Percentiles rank a stretch among this genome's conserved stretches.
phyloP scores from a whole-genome alignment of 2,329 filamentous ascomycete species.

The Pseudogymnoascus sp. region DNA sequence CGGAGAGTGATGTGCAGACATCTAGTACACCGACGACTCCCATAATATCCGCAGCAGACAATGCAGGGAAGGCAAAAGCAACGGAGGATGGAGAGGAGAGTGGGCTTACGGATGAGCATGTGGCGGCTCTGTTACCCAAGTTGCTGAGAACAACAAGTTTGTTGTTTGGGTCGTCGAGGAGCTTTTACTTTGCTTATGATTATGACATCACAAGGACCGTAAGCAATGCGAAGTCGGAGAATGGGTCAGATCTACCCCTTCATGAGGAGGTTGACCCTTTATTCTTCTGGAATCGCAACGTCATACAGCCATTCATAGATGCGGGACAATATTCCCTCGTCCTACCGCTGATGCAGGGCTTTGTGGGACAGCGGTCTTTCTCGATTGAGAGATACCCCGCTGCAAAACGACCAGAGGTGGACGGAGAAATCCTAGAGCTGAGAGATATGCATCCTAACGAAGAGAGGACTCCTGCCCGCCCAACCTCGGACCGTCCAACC shows the following conservation, averaged over 20 bases:
- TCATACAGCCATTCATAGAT: constrained; percentile 66
- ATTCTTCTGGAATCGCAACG: constrained; percentile 87
- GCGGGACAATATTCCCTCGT: constrained; percentile 63
- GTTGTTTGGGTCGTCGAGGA: constrained; percentile 71
- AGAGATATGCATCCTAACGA: constrained; percentile 29
- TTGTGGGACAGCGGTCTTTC: constrained; percentile 81
- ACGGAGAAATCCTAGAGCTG: constrained; percentile 36
- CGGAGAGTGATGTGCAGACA: constrained; percentile 1
- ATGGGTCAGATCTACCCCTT: constrained; percentile 49
- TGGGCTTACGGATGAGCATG: not conserved
- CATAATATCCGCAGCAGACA: not conserved
- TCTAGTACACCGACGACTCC: not conserved
- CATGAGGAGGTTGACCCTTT: constrained; percentile 65
- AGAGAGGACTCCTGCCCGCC: not conserved
- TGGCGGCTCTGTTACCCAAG: constrained; percentile 60
- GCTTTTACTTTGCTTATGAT: constrained; percentile 95
- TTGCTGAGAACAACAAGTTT: constrained; percentile 76
- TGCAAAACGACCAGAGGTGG: constrained; percentile 37
- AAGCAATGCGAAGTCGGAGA: constrained; percentile 33
- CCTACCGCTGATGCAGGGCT: constrained; percentile 85
- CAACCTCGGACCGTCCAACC: not conserved
- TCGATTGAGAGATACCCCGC: constrained; percentile 55
- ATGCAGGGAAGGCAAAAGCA: not conserved
- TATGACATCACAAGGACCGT: constrained; percentile 74
- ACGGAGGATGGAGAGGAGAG: not conserved